Conservation (phyloP, 768 basidiomycete species). For the Leccinum sublutescens region DNA sequence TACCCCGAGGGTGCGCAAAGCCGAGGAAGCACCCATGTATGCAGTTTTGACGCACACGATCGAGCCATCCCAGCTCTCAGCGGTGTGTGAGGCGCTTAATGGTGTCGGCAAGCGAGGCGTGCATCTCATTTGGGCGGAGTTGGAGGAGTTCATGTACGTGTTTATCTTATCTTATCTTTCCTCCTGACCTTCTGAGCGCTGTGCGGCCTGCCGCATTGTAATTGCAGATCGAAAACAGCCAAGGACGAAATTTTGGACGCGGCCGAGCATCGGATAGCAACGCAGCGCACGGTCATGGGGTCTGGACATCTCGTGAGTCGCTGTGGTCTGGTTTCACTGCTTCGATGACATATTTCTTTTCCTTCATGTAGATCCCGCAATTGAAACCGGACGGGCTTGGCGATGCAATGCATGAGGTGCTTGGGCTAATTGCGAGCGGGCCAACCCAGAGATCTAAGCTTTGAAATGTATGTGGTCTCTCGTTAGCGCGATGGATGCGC, state of each 20-base stretch:
- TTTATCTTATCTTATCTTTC: background rate
- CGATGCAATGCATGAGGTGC: slow-evolving; percentile 26
- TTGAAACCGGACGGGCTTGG: slow-evolving; percentile 30
- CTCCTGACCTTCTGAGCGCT: background rate
- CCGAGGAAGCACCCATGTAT: slow-evolving; percentile 31
- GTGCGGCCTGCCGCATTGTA: background rate
- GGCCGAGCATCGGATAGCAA: slow-evolving; percentile 17
- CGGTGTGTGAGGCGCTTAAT: slow-evolving; percentile 15
- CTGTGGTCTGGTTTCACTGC: background rate
- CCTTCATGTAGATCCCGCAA: slow-evolving; percentile 24
- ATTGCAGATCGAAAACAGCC: slow-evolving; percentile 24
- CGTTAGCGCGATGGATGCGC: background rate
- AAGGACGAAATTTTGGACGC: slow-evolving; percentile 31
- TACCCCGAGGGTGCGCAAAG: slow-evolving; percentile 26
- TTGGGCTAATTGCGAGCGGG: slow-evolving; percentile 12
- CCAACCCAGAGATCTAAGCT: slow-evolving; percentile 11
- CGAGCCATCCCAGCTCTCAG: slow-evolving; percentile 22
- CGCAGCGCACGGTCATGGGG: slow-evolving; percentile 23
- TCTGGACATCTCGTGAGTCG: slow-evolving; percentile 32
- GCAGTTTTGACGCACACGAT: slow-evolving; percentile 26
- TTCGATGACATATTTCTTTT: background rate
- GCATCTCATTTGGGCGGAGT: slow-evolving; percentile 32
- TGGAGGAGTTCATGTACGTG: slow-evolving; percentile 31
- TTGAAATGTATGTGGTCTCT: slow-evolving; percentile 1
- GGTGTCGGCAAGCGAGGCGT: slow-evolving; percentile 14